Evolutionary conservation across 108 stramenopile genomes (phyloP).

Genomic region (Skeletonema grethae): DNA sequence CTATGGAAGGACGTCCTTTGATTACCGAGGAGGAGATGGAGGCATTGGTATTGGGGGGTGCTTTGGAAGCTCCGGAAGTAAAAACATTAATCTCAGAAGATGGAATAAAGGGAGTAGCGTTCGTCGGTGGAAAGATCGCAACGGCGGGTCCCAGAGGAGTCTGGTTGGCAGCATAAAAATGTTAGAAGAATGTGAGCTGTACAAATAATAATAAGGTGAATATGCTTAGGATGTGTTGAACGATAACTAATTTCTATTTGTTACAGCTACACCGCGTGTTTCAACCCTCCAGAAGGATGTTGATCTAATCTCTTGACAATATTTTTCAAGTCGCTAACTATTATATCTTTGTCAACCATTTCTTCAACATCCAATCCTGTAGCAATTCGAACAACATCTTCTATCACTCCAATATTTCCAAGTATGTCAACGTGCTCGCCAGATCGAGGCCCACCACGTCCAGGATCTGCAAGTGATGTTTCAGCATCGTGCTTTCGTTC

Average conservation of each 20-base stretch:
- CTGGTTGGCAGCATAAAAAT: slow-evolving; percentile 30
- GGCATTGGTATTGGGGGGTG: slow-evolving; percentile 86
- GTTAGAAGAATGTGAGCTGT: neutral
- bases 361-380: slow-evolving; percentile 61
- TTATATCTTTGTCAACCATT: slow-evolving; percentile 39
- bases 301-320: slow-evolving; percentile 41
- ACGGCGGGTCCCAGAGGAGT: slow-evolving; percentile 46
- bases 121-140: slow-evolving; percentile 31
- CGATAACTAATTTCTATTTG: no score
- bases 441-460: slow-evolving; percentile 73
- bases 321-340: slow-evolving; percentile 50
- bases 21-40: slow-evolving; percentile 93
- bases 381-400: slow-evolving; percentile 77
- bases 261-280: slow-evolving; percentile 8
- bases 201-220: neutral
- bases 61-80: slow-evolving; percentile 57
- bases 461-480: slow-evolving; percentile 64
- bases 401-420: slow-evolving; percentile 77
- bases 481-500: slow-evolving; percentile 71
- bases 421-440: slow-evolving; percentile 90
- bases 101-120: slow-evolving; percentile 14
- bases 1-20: slow-evolving; percentile 82
- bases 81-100: slow-evolving; percentile 14
- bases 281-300: slow-evolving; percentile 35
- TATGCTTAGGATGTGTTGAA: neutral